Evolutionary conservation across 768 basidiomycete genomes (phyloP), one percentile per base, ranked within the genome.

Genomic region (Tricholoma matsutake): DNA sequence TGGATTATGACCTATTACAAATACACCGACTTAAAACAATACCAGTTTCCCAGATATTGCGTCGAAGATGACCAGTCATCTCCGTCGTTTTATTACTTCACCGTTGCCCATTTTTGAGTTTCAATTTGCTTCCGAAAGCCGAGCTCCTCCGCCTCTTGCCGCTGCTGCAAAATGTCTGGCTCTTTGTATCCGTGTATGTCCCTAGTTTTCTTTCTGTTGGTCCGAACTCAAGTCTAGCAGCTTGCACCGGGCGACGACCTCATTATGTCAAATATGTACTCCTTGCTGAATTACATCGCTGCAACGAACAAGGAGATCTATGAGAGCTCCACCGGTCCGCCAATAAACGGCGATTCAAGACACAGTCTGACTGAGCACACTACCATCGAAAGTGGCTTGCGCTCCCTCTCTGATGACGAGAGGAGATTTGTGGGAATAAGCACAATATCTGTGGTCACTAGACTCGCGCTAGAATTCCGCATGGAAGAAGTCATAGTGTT

Each of bases 231-330:
- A 25, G n/a, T 59, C 28, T 58, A 39, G 62, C 54, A 94, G 92
- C 78, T 93, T 39, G 87, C 91, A 14, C 89, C 91, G 14, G 92
- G 91, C 45, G 91, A 94, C 64, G 94, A 95, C 69, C 82, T 94
- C 37, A 83, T 92, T 70, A 88, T 95, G 84, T 98, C 96, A 3
- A 93, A 95, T 65, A 90, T 98, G 87, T 98, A 98, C 72, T 97
- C 96, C 4, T 83, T 98, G 11, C 81, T 98, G 61, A 98, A 98
- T 71, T 91, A 92, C 71, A 89, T 98, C 61, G 86, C 92, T 1
- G 86, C 91, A 3, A 87, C 92, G 2, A 89, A 87, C 77, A 91
- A 90, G 69, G 91, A 91, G 52, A 82, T 85, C 34, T 81, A 81
- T 35, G 89, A 89, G 54, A 75, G 69, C 54, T 77, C 82, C 2